Percentiles rank a stretch among this genome's conserved stretches.
These are phyloP conservation scores for Sabuloglossum arenarium DNA, from an alignment of 495 filamentous ascomycete genomes.

Conservation along the genomic window DNA sequence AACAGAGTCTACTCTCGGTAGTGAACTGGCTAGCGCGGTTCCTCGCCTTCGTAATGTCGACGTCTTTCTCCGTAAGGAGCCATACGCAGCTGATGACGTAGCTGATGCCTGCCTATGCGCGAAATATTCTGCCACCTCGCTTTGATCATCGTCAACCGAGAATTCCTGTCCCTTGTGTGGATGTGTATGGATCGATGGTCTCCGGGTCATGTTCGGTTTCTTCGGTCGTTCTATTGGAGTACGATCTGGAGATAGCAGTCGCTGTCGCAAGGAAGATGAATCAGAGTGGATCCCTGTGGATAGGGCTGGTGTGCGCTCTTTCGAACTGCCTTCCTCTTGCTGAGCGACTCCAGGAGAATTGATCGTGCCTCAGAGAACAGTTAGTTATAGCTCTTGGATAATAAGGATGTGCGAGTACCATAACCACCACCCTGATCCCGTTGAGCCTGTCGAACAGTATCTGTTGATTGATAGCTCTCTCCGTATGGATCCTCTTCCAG, in stretches of 20 bases:
- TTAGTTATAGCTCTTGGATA: not conserved
- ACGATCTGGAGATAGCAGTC: not conserved
- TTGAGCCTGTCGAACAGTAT: not conserved
- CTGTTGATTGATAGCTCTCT: not conserved
- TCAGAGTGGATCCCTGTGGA: not conserved
- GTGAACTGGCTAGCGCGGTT: conserved; percentile 31
- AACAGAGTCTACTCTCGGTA: conserved; percentile 24
- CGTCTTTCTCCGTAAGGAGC: conserved; percentile 24
- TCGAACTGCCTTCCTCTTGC: not conserved
- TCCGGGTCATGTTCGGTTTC: not conserved
- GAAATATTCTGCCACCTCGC: conserved; percentile 52
- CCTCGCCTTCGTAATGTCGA: conserved; percentile 55
- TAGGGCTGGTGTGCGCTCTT: not conserved
- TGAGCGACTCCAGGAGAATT: not conserved
- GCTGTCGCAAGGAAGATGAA: not conserved
- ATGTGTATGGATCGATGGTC: conserved; percentile 12
- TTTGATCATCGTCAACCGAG: conserved; percentile 77
- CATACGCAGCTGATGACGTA: conserved; percentile 7
- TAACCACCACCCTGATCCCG: not conserved
- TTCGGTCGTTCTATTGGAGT: not conserved
- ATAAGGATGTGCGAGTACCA: not conserved
- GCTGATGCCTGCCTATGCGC: conserved; percentile 6
- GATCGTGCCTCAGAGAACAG: not conserved
- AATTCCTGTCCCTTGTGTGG: conserved; percentile 75
- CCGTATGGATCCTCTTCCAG: not conserved